phyloP scores from a whole-genome alignment of 106 monocot genomes.

The Dioscorea zingiberensis region DNA sequence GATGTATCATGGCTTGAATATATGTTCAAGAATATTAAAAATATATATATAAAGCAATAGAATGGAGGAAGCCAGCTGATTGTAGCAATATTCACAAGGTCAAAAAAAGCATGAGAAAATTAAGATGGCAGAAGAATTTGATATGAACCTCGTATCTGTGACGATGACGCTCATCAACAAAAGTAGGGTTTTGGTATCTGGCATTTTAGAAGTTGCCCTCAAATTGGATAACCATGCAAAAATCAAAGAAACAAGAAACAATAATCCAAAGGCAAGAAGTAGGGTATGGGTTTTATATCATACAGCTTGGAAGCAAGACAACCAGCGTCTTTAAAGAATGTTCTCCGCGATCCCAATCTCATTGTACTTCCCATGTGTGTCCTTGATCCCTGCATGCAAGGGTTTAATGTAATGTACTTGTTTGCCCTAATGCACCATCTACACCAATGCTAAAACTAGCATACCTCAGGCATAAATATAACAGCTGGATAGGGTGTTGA shows the following conservation, averaged over 20 bases:
- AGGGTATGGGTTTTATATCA: not conserved
- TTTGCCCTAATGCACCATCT: no score
- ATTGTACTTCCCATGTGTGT: slow-evolving; percentile 82
- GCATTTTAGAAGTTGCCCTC: not conserved
- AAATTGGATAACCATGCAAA: not conserved
- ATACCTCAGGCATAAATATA: slow-evolving; percentile 85
- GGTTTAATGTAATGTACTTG: not conserved
- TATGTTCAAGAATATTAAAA: not conserved
- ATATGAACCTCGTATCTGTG: slow-evolving; percentile 69
- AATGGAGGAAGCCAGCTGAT: no score
- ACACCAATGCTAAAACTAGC: not conserved
- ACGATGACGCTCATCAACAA: slow-evolving; percentile 73
- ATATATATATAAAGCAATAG: no score
- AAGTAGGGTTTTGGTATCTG: slow-evolving; percentile 48
- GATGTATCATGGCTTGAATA: not conserved
- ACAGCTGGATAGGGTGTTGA: slow-evolving; percentile 50
- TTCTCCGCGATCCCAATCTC: slow-evolving; percentile 68
- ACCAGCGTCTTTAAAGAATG: slow-evolving; percentile 39
- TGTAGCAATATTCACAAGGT: not conserved
- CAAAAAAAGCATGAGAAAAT: not conserved
- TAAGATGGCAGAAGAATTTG: not conserved
- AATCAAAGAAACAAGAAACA: no score
- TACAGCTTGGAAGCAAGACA: slow-evolving; percentile 76
- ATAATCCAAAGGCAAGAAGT: no score
- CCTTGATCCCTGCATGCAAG: slow-evolving; percentile 59